Conservation (phyloP, 805 yeast genomes). For the Cyberlindnera lachancei region DNA sequence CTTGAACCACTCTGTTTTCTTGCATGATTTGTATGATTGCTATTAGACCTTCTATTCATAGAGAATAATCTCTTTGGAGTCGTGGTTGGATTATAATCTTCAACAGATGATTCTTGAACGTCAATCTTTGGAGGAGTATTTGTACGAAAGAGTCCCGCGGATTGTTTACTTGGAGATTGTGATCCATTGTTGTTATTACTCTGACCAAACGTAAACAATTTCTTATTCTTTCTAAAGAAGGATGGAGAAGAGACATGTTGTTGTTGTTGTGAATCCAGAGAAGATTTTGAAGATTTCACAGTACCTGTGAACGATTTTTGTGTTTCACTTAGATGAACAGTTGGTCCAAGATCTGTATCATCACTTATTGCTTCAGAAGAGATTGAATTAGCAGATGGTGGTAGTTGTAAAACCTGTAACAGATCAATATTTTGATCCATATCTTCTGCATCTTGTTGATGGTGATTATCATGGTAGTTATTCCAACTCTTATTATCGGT, state of each 20-base stretch:
- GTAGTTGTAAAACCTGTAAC: conserved; percentile 1
- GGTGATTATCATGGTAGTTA: conserved; percentile 7
- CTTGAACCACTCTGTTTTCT: conserved; percentile 19
- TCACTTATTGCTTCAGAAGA: conserved; percentile 10
- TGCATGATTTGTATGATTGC: conserved; percentile 10
- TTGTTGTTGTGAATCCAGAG: conserved; percentile 9
- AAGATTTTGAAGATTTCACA: conserved; percentile 13
- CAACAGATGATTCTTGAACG: conserved; percentile 12
- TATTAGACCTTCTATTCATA: conserved; percentile 12
- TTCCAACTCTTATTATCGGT: conserved; percentile 16
- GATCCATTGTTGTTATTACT: conserved; percentile 8
- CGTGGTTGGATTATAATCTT: conserved; percentile 11
- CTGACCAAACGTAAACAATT: conserved; percentile 29
- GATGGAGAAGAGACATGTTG: conserved; percentile 27
- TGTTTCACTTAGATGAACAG: conserved; percentile 14
- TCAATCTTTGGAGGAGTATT: conserved; percentile 12
- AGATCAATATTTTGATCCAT: background rate
- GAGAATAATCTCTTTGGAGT: conserved; percentile 16
- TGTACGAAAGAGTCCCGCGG: conserved; percentile 2
- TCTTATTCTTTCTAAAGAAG: conserved; percentile 27
- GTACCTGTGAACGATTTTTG: conserved; percentile 15
- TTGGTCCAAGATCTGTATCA: conserved; percentile 5
- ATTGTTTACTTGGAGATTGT: conserved; percentile 16
- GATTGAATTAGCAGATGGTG: conserved; percentile 10
- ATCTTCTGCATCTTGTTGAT: background rate